Conservation (phyloP, 768 basidiomycete species). For the Infundibulicybe gibba region DNA sequence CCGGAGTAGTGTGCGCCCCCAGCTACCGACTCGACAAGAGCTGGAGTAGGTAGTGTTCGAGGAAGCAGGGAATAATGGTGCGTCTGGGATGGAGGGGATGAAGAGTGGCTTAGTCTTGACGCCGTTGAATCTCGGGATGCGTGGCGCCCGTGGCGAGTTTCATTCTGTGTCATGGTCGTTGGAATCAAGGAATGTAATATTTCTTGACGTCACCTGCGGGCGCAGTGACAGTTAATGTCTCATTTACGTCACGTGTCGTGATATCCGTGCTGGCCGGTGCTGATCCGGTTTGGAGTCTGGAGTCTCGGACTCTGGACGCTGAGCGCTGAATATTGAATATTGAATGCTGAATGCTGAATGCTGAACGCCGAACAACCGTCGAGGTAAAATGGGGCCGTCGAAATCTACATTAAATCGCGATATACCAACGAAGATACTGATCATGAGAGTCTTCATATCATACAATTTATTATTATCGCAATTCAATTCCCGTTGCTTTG, state of each 20-base stretch:
- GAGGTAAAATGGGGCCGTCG: neutral
- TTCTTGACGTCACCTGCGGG: too few species aligned
- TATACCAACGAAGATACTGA: slow-evolving; percentile 13
- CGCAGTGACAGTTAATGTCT: too few species aligned
- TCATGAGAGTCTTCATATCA: slow-evolving; percentile 9
- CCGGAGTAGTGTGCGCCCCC: slow-evolving; percentile 65
- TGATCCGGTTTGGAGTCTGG: too few species aligned
- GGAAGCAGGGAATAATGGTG: slow-evolving; percentile 43
- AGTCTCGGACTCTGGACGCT: too few species aligned
- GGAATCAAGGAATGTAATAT: too few species aligned
- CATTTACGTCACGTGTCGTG: too few species aligned
- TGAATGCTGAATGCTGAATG: too few species aligned
- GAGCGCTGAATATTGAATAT: too few species aligned
- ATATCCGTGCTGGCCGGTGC: too few species aligned
- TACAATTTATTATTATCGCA: slow-evolving; percentile 19
- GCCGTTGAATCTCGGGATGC: slow-evolving; percentile 11
- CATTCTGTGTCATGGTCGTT: too few species aligned
- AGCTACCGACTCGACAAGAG: slow-evolving; percentile 53
- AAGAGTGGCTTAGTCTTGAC: slow-evolving; percentile 20
- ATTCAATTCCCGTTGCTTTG: slow-evolving; percentile 38
- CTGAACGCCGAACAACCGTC: too few species aligned
- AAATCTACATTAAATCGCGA: slow-evolving; percentile 4
- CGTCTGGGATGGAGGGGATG: slow-evolving; percentile 38
- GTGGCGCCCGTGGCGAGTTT: slow-evolving; percentile 13
- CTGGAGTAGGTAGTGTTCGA: slow-evolving; percentile 41